phyloP scores from a whole-genome alignment of 140 eudicot genomes.

The Bidens hawaiensis region DNA sequence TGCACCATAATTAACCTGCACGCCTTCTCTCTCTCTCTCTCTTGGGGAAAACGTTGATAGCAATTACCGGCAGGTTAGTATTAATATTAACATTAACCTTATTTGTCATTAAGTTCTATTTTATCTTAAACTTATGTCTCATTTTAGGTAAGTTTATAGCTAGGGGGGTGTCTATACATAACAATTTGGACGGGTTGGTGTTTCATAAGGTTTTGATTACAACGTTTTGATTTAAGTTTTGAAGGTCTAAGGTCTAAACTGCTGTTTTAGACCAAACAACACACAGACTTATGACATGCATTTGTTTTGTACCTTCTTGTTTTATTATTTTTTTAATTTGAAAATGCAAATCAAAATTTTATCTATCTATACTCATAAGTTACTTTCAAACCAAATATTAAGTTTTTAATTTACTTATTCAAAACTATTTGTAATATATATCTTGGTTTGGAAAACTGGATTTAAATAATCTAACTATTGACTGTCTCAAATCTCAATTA shows the following conservation, averaged over 20 bases:
- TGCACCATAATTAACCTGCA: constrained; percentile 9
- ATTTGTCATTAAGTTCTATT: not conserved
- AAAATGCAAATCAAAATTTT: not conserved
- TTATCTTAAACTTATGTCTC: not conserved
- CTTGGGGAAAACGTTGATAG: not conserved
- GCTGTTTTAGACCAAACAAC: not conserved
- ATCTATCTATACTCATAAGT: not conserved
- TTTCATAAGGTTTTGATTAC: not conserved
- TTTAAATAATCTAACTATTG: no score
- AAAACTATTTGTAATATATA: no score
- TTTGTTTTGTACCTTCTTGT: no score
- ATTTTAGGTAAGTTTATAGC: not conserved
- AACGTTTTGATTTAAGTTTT: not conserved
- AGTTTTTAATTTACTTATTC: not conserved
- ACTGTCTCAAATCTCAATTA: no score
- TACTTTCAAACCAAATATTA: not conserved
- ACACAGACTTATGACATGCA: no score
- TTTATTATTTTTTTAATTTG: not conserved
- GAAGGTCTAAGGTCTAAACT: not conserved
- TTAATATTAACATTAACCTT: no score
- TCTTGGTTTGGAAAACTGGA: no score
- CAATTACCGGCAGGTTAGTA: constrained; percentile 1
- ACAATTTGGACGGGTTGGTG: not conserved
- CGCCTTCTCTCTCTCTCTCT: not conserved
- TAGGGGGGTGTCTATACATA: not conserved